Base-by-base conservation (phyloP, 139 green algal species). In the Chlorella sp. region DNA sequence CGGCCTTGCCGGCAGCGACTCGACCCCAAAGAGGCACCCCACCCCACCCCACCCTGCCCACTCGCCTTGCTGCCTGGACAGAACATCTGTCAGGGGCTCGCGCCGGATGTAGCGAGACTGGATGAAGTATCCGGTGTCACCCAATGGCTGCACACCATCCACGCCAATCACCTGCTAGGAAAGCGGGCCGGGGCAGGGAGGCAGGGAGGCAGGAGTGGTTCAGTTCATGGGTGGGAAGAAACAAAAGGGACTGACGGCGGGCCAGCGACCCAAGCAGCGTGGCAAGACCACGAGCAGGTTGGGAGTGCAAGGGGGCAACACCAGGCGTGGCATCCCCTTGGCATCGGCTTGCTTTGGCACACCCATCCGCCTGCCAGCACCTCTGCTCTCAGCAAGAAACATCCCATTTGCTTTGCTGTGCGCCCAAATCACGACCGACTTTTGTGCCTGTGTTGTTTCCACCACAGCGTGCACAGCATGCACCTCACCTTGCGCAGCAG, bases 61-160 rank as follows among this genome's bases (percentile, higher is more conserved):
- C 75, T 19, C 48, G 40, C 79, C 42, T 22, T 85, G 42, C 30
- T 81, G 64, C 9, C 84, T 28, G 66, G 32, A 64, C 64, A 66
- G 42, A 18, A 88, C 53, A 24, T 26, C 34, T 39, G 57, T 66
- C 37, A 81, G 80, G 24, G 66, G 79, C 26, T 64, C 42, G 11
- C 34, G 66, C 84, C 68, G 28, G 28, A 40, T 36, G 69, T 39
- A 68, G 42, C 53, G 79, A 24, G 79, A 16, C 26, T 24, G 42
- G 18, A 88, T 88, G 26, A 37, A 7, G 64, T 68, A 88, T 15
- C 14, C 42, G 39, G 37, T 88, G 84, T 88, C 84, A 16, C 84
- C 39, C 22, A 37, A 3, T 18, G 14, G 36, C 66, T 42, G 37
- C 66, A 81, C 84, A 26, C 32, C 84, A 40, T 80, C 84, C 4